phyloP scores from a whole-genome alignment of 2,329 filamentous ascomycete species.

The Polytolypa hystricis region DNA sequence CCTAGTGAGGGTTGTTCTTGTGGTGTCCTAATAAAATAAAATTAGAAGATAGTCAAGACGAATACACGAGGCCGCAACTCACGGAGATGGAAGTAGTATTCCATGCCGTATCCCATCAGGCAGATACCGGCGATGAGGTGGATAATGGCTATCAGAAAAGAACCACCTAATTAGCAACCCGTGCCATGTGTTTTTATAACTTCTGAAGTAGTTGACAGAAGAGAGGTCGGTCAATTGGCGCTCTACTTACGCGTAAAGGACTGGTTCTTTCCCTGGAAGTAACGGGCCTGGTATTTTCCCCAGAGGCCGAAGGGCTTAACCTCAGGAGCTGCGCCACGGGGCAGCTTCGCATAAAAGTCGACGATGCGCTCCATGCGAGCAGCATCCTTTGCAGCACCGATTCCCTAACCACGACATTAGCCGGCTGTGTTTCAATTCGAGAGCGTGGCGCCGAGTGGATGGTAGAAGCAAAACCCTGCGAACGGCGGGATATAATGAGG shows the following conservation, averaged over 20 bases:
- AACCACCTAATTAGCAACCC: background rate
- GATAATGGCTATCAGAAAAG: constrained; percentile 60
- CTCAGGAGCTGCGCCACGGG: constrained; percentile 80
- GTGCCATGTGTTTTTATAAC: no score
- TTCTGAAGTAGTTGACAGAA: no score
- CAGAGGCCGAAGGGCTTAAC: constrained; percentile 70
- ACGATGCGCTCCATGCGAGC: constrained; percentile 96
- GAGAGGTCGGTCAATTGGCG: background rate
- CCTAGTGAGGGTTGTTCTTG: constrained; percentile 99
- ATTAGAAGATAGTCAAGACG: background rate
- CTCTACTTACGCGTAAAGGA: constrained; percentile 71
- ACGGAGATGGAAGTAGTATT: constrained; percentile 99
- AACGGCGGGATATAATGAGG: constrained; percentile 7
- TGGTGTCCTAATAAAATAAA: constrained; percentile 59
- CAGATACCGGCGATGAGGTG: constrained; percentile 73
- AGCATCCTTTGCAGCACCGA: constrained; percentile 90
- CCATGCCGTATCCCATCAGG: constrained; percentile 81
- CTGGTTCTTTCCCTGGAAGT: constrained; percentile 95
- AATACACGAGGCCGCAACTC: constrained; percentile 35
- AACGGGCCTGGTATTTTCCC: constrained; percentile 70
- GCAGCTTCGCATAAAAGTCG: constrained; percentile 97
- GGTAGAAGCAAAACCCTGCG: no score
- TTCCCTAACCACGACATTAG: constrained; percentile 49
- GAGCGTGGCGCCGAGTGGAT: background rate
- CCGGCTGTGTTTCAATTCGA: background rate